Base-by-base conservation (phyloP, 2,329 filamentous ascomycete species). In the Pleoardoris graminearum region DNA sequence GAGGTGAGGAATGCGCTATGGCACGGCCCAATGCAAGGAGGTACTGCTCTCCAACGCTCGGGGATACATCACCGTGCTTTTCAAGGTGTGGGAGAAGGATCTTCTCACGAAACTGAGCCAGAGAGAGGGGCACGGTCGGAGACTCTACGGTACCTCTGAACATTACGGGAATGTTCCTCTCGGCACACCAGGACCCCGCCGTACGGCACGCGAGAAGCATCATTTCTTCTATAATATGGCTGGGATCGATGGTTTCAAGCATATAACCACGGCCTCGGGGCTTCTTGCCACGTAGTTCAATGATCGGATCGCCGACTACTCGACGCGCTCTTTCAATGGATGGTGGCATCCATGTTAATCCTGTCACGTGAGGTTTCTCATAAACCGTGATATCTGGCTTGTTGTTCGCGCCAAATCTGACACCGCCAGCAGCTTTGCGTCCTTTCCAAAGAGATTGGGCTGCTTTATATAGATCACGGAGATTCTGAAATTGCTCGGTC, bases 191-290 rank as follows among this genome's bases (percentile, higher is more conserved):
- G 11, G 67, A 60, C 12, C 75, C 81, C 7, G 76, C 78, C n/a
- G 79, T 69, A 43, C 79, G 75, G 49, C 77, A 76, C 14, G 80
- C 83, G 19, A 86, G 66, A 53, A 84, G 69, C 84, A 87, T 87
- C 52, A 72, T 62, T 51, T 74, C 69, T 43, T 66, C 64, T 2
- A 71, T 64, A 55, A 74, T 68, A 21, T 72, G 64, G 17, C 35
- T 63, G 3, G 68, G 56, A 19, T 57, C 48, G n/a, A 67, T 56
- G 5, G 55, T 57, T 19, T 51, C 48, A 14, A 55, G 48, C 17
- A 63, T 35, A 21, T 29, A n/a, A 4, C 7, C 30, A 4, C 54
- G 50, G 5, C 48, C 50, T 30, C 50, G 33, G 1, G 55, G 38
- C 12, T 38, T 36, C 35, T 25, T 37, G 14, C 55, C 57, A 1